Percentiles rank a stretch among this genome's conserved stretches.
Conservation (phyloP, 768 basidiomycete species). For the Auricularia cornea region DNA sequence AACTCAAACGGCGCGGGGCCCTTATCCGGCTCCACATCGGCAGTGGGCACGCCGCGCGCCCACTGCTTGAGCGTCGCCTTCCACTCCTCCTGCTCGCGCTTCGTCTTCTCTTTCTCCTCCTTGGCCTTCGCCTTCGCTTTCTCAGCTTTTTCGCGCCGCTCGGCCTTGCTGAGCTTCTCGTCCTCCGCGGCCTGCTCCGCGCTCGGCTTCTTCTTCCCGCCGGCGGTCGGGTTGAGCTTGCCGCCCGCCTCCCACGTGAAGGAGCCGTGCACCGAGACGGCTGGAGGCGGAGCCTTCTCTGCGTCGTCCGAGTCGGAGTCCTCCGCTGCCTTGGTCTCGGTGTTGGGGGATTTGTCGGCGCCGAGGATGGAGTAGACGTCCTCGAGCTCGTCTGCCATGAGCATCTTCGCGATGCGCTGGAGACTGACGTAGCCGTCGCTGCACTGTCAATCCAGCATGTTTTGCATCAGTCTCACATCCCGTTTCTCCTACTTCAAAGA, state of each 20-base stretch:
- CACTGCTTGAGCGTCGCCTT: not conserved
- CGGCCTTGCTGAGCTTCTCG: conserved; percentile 10
- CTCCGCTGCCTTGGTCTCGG: not conserved
- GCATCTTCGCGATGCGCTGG: conserved; percentile 38
- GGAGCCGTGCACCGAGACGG: conserved; percentile 41
- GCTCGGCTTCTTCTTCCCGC: not conserved
- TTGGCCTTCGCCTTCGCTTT: conserved; percentile 6
- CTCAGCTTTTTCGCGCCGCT: conserved; percentile 6
- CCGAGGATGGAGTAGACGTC: conserved; percentile 34
- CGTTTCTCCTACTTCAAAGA: no score
- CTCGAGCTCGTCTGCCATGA: conserved; percentile 47
- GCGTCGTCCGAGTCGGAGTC: conserved; percentile 4
- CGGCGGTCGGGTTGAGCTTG: conserved; percentile 2
- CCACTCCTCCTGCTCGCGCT: conserved; percentile 24
- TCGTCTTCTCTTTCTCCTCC: conserved; percentile 13
- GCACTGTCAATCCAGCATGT: conserved; percentile 14
- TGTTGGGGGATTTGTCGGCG: not conserved
- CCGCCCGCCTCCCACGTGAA: conserved; percentile 43
- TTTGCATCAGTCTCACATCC: no score
- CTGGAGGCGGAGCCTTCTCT: conserved; percentile 24
- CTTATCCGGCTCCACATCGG: not conserved
- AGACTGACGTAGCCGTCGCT: conserved; percentile 45
- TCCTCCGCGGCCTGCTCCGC: conserved; percentile 16
- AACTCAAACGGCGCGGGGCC: conserved; percentile 38
- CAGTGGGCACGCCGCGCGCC: conserved; percentile 11